Base-by-base conservation (phyloP, 1,284 basidiomycete genomes). In the Ceratobasidium sp. region DNA sequence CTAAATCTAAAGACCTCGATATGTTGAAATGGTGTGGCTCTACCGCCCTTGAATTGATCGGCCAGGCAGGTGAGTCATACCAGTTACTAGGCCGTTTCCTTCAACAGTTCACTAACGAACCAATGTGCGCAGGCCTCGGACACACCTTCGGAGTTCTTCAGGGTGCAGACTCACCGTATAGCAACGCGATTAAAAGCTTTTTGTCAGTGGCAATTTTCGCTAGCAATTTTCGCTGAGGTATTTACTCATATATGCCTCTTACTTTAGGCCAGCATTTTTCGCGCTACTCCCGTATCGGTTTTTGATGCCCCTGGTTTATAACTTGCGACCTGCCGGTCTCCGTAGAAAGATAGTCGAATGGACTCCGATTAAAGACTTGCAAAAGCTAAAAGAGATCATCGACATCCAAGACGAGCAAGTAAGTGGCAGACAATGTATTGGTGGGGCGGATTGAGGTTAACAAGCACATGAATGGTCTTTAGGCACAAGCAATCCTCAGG, bases 361-460 rank as follows among this genome's bases (percentile, higher is more conserved):
- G 41, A 27, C 33, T 1, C 66, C 66, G 19, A 17, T 14, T 15
- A 2, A 9, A 9, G 31, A 14, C 15, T 31, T 71, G 2, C 53
- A 50, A 29, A 36, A 19, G 14, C 36, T 71, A n/a, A 71, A 59
- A 22, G 19, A 59, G 15, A 48, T 71, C 1, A 45, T 71, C 29
- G 54, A 71, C n/a, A 59, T 71, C 24, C 66, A 71, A 24, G 54
- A 71, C 31, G 41, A 31, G 17, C 66, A 71, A 15, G 66, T 71
- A 24, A 54, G 66, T 31, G 19, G 22, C 22, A 31, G 22, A 14
- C 33, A n/a, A n/a, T 9, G 48, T 8, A 24, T 27, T 9, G 51
- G 51, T 53, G 24, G 8, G 15, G n/a, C 29, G 5, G 1, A 41
- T 41, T 11, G 36, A 5, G 36, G 11, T 11, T 41, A 41, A 11